A percentile compares a stretch with the other conserved stretches of the same genome.
Conservation (phyloP, 495 filamentous ascomycete genomes). For the Hyaloscypha hepaticicola region DNA sequence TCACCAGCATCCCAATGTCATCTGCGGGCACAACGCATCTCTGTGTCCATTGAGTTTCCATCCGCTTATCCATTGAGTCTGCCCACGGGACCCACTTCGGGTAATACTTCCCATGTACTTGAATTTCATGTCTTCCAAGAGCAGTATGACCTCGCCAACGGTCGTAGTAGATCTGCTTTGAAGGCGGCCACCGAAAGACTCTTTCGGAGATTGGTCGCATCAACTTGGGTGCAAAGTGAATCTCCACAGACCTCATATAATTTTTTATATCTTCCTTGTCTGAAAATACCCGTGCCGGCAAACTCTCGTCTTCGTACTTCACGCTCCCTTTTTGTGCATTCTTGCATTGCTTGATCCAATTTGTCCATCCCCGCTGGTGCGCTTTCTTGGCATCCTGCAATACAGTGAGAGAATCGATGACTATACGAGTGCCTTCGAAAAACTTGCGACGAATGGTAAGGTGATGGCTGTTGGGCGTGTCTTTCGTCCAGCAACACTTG, state of each 20-base stretch:
- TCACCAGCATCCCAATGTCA: background rate
- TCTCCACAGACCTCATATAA: background rate
- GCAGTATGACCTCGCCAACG: constrained; percentile 3
- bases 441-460: background rate
- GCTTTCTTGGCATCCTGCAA: constrained; percentile 1
- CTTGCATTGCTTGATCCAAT: constrained; percentile 14
- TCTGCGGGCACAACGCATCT: background rate
- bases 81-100: background rate
- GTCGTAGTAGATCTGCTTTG: constrained; percentile 20
- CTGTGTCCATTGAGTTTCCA: background rate
- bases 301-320: background rate
- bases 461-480: no score
- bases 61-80: background rate
- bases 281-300: background rate
- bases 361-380: constrained; percentile 2
- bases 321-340: background rate
- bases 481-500: no score
- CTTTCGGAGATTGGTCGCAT: background rate
- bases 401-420: constrained; percentile 14
- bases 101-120: no score
- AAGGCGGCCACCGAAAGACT: constrained; percentile 17
- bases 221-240: background rate
- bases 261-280: background rate
- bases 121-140: no score
- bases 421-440: background rate